Evolutionary conservation across 768 basidiomycete species (phyloP).

Genomic region (Scleroderma citrinum): DNA sequence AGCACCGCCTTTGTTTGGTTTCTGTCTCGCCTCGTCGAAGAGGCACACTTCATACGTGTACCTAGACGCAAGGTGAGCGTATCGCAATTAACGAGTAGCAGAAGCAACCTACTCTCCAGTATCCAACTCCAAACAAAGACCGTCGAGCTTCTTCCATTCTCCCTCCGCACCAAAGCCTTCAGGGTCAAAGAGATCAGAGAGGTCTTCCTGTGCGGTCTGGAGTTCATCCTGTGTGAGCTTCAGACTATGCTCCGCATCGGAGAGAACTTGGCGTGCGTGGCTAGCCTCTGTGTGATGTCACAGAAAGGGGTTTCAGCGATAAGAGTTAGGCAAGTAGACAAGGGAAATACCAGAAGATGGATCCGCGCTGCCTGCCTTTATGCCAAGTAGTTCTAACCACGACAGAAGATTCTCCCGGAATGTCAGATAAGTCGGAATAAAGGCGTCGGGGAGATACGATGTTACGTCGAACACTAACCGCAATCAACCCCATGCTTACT

Average conservation of each 20-base stretch:
- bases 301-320: not conserved
- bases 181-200: constrained; percentile 59
- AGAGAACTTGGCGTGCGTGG: constrained; percentile 55
- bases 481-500: not conserved
- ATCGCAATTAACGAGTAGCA: not conserved
- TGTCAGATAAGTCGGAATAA: constrained; percentile 68
- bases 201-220: constrained; percentile 48
- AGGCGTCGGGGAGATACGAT: constrained; percentile 79
- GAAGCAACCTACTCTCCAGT: constrained; percentile 77
- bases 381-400: constrained; percentile 59
- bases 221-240: constrained; percentile 47
- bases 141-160: constrained; percentile 95
- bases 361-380: constrained; percentile 38
- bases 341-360: constrained; percentile 35
- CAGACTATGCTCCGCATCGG: constrained; percentile 58
- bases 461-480: constrained; percentile 68
- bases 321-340: not conserved
- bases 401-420: constrained; percentile 55
- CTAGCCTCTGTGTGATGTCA: constrained; percentile 42
- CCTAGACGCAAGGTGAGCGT: constrained; percentile 35
- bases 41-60: constrained; percentile 95
- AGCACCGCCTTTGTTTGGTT: constrained; percentile 72
- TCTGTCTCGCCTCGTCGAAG: constrained; percentile 85
- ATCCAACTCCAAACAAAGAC: constrained; percentile 72
- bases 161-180: constrained; percentile 72